phyloP scores from a whole-genome alignment of 2,329 filamentous ascomycete species.

The Sarocladium kiliense region DNA sequence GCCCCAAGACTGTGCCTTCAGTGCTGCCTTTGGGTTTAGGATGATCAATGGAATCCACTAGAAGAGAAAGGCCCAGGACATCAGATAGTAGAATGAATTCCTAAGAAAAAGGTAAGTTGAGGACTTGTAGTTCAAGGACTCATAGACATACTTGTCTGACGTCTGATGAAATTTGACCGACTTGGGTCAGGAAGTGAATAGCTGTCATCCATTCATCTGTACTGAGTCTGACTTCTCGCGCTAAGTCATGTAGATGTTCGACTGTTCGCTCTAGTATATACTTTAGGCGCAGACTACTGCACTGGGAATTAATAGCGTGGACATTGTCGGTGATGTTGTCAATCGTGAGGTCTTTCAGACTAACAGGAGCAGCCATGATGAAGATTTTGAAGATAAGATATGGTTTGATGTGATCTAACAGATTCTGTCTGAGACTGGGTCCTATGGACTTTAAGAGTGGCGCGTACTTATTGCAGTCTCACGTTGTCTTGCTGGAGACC shows the following conservation, averaged over 20 bases:
- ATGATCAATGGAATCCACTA: conserved; percentile 73
- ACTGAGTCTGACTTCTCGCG: conserved; percentile 66
- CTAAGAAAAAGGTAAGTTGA: neutral
- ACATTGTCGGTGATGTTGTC: conserved; percentile 72
- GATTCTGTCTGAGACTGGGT: too few relatives aligned
- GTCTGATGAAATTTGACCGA: conserved; percentile 63
- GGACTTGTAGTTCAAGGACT: too few relatives aligned
- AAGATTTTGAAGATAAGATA: too few relatives aligned
- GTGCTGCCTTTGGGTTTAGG: conserved; percentile 64
- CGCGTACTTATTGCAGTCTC: too few relatives aligned
- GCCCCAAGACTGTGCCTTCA: conserved; percentile 72
- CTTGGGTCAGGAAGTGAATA: conserved; percentile 62
- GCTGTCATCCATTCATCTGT: conserved; percentile 70
- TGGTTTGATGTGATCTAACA: too few relatives aligned
- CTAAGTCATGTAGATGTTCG: conserved; percentile 70
- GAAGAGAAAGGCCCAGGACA: conserved; percentile 66
- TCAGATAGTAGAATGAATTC: conserved; percentile 76
- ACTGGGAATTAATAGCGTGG: conserved; percentile 63
- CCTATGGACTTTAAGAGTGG: too few relatives aligned
- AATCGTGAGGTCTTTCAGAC: conserved; percentile 51
- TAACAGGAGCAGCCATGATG: neutral
- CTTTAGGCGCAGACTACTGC: conserved; percentile 53
- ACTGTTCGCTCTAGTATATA: conserved; percentile 67
- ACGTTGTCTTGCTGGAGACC: too few relatives aligned
- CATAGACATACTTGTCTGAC: conserved; percentile 27